Evolutionary conservation across 305 asterid genomes (phyloP), one percentile per base, ranked within the genome.

Genomic region (Fraxinus nigra): DNA sequence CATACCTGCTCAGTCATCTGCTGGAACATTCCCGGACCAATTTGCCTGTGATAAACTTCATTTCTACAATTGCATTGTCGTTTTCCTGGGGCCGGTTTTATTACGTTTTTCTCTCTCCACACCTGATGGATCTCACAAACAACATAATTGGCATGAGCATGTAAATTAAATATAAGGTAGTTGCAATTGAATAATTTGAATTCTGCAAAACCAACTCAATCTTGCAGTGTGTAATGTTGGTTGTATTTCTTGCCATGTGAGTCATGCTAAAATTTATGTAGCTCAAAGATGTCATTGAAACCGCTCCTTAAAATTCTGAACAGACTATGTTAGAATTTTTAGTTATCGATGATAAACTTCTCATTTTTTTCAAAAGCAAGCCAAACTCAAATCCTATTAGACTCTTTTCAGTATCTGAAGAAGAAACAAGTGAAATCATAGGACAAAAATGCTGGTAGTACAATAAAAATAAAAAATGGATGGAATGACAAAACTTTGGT

Each of bases 1-100:
- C 56, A 51, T 86, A 93, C 99, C 97, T 96, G 98, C 87, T 96
- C 98, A 7, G 99, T 96, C 99, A 94, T 94, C 91, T 96, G 99
- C 89, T 96, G 99, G 88, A 91, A 96, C 99, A 96, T 96, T 81
- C 99, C 99, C 0, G 98, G 99, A 73, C 99, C 99, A 86, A 96
- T 94, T 93, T 96, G 99, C 90, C 85, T 93, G 93, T 96, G 99
- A 86, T 96, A 93, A 82, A 96, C 98, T 88, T 96, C 99, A 85
- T 96, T 94, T 85, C 98, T 87, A 89, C 99, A 96, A 85, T 96
- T 96, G 89, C 99, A 96, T 48, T 90, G 93, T 86, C 99, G 93
- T 92, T 93, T 96, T 70, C 99, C 99, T 30, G 98, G 89, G 72
- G 99, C 98, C 14, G 98, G 94, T 87, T 96, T 96, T 80, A 93